These are phyloP conservation scores for Priceomyces castillae DNA, from an alignment of 805 yeast species.

Conservation along the genomic window DNA sequence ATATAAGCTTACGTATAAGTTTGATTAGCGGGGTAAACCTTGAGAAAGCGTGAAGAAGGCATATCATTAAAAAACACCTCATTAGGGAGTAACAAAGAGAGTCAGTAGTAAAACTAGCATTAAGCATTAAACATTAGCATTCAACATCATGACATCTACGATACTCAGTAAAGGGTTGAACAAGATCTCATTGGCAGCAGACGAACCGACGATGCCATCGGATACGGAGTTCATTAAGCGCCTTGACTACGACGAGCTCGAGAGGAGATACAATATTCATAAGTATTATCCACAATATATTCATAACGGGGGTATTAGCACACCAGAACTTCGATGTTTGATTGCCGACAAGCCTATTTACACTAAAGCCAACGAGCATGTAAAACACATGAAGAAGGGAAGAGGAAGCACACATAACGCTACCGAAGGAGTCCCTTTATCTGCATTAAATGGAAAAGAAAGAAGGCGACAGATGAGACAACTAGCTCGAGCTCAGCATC, in stretches of 20 bases:
- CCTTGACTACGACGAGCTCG: constrained; percentile 37
- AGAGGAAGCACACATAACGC: neutral
- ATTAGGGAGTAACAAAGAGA: neutral
- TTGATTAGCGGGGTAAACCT: neutral
- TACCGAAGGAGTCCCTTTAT: neutral
- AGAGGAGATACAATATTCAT: constrained; percentile 29
- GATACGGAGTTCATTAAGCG: constrained; percentile 20
- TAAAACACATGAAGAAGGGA: constrained; percentile 11
- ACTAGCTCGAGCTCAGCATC: neutral
- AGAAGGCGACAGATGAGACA: neutral
- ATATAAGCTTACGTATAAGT: no score
- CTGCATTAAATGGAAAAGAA: neutral
- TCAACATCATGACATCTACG: constrained; percentile 11
- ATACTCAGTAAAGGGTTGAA: constrained; percentile 11
- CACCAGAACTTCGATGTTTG: constrained; percentile 35
- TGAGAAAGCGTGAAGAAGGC: no score
- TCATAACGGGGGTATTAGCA: constrained; percentile 34
- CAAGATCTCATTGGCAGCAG: constrained; percentile 5
- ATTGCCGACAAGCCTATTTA: constrained; percentile 40
- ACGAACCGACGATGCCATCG: neutral
- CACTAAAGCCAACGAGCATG: constrained; percentile 34
- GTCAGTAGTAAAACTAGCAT: neutral
- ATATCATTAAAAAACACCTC: neutral
- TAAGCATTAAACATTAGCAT: neutral
- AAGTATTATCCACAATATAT: constrained; percentile 39